Evolutionary conservation across 768 basidiomycete genomes (phyloP).

Genomic region (Scleroderma bovista): DNA sequence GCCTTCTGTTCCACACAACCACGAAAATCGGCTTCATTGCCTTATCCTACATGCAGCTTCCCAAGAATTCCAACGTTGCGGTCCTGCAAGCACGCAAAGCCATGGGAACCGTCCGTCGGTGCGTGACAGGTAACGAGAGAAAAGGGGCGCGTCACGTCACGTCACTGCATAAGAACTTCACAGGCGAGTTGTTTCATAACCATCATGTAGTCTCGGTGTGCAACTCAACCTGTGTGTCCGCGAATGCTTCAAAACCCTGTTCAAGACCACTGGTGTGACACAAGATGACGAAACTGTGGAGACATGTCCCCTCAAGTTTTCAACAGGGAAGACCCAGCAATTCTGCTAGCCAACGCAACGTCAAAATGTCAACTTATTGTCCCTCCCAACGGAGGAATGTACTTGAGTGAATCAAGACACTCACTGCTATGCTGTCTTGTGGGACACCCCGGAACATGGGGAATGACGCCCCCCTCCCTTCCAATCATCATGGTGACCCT

Average conservation of each 20-base stretch:
- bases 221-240: slow-evolving; percentile 9
- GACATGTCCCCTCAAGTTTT: neutral
- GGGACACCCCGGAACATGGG: neutral
- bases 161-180: neutral
- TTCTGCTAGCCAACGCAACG: neutral
- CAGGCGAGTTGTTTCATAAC: slow-evolving; percentile 8
- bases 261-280: slow-evolving; percentile 6
- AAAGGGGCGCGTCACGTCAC: slow-evolving; percentile 6
- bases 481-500: neutral
- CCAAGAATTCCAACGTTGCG: neutral
- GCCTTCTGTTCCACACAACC: neutral
- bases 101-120: neutral
- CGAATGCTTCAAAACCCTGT: slow-evolving; percentile 1
- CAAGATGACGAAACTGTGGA: slow-evolving; percentile 1
- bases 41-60: neutral
- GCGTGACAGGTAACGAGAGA: neutral
- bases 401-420: slow-evolving; percentile 9
- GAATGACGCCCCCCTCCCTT: neutral
- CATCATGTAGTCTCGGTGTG: slow-evolving; percentile 5
- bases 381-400: neutral
- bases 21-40: neutral
- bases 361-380: neutral
- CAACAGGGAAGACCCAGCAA: neutral
- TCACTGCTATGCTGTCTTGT: slow-evolving; percentile 3
- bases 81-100: neutral